A percentile compares a stretch with the other conserved stretches of the same genome.
Evolutionary conservation across 2,329 filamentous ascomycete species (phyloP).

Genomic region (Orbilia javanica): DNA sequence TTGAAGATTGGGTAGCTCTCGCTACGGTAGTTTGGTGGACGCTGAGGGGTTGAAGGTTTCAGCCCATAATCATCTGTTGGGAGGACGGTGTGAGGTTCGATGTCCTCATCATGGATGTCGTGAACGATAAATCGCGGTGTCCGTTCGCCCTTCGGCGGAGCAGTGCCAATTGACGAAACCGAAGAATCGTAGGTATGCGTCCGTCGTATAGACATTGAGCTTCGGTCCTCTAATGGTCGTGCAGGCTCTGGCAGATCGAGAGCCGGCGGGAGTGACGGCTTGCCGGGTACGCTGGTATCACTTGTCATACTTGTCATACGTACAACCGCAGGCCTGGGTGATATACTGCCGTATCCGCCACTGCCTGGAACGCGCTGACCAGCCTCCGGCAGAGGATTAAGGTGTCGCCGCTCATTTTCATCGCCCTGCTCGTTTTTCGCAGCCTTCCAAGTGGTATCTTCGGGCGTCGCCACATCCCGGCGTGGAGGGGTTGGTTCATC

Average conservation of each 20-base stretch:
- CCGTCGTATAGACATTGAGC: conserved; percentile 14
- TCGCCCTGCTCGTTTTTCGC: conserved; percentile 29
- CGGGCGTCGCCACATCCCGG: neutral
- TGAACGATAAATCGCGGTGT: conserved; percentile 26
- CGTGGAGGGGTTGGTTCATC: conserved; percentile 12
- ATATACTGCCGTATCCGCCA: conserved; percentile 39
- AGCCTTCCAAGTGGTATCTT: conserved; percentile 17
- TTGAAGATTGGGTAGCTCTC: conserved; percentile 66
- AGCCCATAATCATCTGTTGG: conserved; percentile 27
- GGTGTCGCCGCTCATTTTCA: conserved; percentile 34
- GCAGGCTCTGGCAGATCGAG: conserved; percentile 51
- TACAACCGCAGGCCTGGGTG: conserved; percentile 13
- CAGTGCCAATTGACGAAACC: conserved; percentile 2
- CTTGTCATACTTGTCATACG: conserved; percentile 22
- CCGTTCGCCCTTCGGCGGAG: conserved; percentile 28
- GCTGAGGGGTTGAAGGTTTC: conserved; percentile 4
- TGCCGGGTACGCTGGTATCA: conserved; percentile 10
- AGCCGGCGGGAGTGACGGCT: conserved; percentile 41
- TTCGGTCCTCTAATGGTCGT: conserved; percentile 37
- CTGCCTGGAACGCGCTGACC: neutral
- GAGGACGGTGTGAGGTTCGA: conserved; percentile 26
- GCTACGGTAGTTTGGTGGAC: conserved; percentile 63
- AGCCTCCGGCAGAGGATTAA: conserved; percentile 32
- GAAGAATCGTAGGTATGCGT: conserved; percentile 46
- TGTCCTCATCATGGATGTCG: neutral